phyloP scores from a whole-genome alignment of 108 stramenopile species.

The Nitzschia sp. region DNA sequence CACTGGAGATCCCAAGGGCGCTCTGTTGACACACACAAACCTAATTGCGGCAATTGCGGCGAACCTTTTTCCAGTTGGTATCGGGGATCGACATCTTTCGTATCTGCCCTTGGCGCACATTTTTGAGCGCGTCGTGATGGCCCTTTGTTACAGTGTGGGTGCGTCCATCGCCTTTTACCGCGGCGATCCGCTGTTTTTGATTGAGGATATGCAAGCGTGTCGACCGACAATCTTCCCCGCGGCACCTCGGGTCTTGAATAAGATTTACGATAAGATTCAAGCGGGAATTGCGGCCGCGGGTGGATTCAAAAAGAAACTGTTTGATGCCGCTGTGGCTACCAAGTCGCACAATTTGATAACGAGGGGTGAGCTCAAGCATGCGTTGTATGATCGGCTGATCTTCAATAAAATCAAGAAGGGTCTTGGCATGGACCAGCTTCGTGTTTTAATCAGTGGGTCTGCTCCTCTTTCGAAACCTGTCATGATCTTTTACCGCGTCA shows the following conservation, averaged over 20 bases:
- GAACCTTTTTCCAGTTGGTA: conserved; percentile 26
- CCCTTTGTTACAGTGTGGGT: conserved; percentile 63
- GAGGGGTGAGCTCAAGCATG: conserved; percentile 70
- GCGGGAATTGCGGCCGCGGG: conserved; percentile 86
- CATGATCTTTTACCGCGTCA: conserved; percentile 90
- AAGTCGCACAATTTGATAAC: conserved; percentile 72
- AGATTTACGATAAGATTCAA: conserved; percentile 91
- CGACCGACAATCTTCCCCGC: conserved; percentile 90
- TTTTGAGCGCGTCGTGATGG: conserved; percentile 84
- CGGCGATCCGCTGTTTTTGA: conserved; percentile 78
- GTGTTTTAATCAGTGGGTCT: conserved; percentile 88
- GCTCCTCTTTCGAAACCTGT: conserved; percentile 89
- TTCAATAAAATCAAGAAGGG: conserved; percentile 92
- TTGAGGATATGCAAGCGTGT: conserved; percentile 88
- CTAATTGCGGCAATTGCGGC: conserved; percentile 64
- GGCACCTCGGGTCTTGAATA: conserved; percentile 94
- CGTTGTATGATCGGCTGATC: conserved; percentile 90
- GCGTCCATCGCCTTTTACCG: conserved; percentile 88
- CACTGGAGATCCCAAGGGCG: conserved; percentile 84
- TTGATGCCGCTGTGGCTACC: conserved; percentile 83
- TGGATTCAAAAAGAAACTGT: conserved; percentile 88
- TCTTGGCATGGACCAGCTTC: conserved; percentile 88
- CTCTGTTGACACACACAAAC: conserved; percentile 89
- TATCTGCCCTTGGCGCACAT: conserved; percentile 97
- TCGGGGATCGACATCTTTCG: conserved; percentile 87